phyloP scores from a whole-genome alignment of 345 rosid species.

The Eucalyptus regnans region DNA sequence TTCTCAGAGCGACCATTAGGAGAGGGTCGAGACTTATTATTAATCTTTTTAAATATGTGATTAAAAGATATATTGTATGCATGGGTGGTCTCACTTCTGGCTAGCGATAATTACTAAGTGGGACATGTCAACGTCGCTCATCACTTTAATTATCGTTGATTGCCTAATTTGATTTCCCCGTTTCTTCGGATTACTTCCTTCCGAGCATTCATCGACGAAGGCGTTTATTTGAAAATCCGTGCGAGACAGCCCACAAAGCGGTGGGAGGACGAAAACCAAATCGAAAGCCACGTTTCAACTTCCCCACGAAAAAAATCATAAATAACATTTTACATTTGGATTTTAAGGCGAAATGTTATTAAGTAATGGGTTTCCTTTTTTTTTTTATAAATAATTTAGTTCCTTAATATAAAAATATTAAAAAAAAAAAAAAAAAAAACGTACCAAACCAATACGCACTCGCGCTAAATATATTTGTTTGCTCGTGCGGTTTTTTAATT shows the following conservation, averaged over 20 bases:
- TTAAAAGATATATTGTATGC: rapidly evolving
- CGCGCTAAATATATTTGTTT: too few species aligned
- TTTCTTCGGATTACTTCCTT: background rate
- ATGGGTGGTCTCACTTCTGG: rapidly evolving
- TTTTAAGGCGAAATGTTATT: background rate
- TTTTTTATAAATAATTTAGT: background rate
- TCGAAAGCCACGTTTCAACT: background rate
- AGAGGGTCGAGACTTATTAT: background rate
- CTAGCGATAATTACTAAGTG: background rate
- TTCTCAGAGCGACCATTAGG: too few species aligned
- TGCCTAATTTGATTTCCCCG: background rate
- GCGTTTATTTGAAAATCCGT: background rate
- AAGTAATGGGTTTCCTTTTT: background rate
- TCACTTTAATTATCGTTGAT: background rate
- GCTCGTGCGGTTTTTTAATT: background rate
- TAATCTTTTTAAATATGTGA: background rate
- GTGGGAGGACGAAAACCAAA: background rate
- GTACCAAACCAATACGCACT: background rate
- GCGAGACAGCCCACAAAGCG: background rate
- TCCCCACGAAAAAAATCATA: background rate
- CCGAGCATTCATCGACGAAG: background rate
- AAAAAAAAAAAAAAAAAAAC: too few species aligned
- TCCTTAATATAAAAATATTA: too few species aligned
- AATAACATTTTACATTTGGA: too few species aligned
- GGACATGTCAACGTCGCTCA: background rate